Evolutionary conservation across 2,329 filamentous ascomycete genomes (phyloP).

Genomic region (Cephalotrichum gorgonifer): DNA sequence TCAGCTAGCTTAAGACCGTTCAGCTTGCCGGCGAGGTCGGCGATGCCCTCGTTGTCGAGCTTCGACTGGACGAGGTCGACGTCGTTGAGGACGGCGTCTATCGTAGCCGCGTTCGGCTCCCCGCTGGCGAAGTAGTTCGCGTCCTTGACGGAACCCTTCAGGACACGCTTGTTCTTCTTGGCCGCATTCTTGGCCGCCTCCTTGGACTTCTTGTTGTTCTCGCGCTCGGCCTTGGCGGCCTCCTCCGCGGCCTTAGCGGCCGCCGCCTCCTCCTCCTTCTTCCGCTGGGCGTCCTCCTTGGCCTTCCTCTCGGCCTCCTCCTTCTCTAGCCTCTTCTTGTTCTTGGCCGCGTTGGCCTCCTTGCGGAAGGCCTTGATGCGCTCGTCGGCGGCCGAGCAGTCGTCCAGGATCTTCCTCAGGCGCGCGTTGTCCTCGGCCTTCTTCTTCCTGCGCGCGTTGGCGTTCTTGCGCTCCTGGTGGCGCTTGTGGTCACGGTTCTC

Average conservation of each 20-base stretch:
- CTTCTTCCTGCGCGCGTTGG: slow-evolving; percentile 96
- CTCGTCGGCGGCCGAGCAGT: slow-evolving; percentile 74
- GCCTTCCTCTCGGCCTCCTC: slow-evolving; percentile 86
- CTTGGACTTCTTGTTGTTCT: slow-evolving; percentile 88
- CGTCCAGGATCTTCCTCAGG: slow-evolving; percentile 81
- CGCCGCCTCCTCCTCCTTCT: slow-evolving; percentile 75
- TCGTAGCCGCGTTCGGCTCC: slow-evolving; percentile 62
- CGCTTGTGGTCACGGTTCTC: slow-evolving; percentile 99
- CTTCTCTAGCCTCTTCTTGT: slow-evolving; percentile 84
- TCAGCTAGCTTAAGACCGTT: slow-evolving; percentile 66
- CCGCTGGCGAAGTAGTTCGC: slow-evolving; percentile 86
- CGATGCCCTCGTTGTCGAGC: slow-evolving; percentile 86
- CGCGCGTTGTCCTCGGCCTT: slow-evolving; percentile 96
- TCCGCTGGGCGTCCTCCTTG: slow-evolving; percentile 72
- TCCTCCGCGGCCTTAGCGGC: slow-evolving; percentile 77
- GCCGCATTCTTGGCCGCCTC: slow-evolving; percentile 97
- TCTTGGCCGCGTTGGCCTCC: slow-evolving; percentile 85
- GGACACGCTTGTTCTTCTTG: slow-evolving; percentile 99
- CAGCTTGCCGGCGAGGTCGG: slow-evolving; percentile 70
- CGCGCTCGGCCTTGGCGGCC: slow-evolving; percentile 72
- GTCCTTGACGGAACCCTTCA: slow-evolving; percentile 90
- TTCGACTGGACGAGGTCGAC: slow-evolving; percentile 81
- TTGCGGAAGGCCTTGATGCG: slow-evolving; percentile 97
- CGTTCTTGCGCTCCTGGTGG: slow-evolving; percentile 96
- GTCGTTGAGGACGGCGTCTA: slow-evolving; percentile 75